phyloP scores from a whole-genome alignment of 148 eudicot genomes.

The Vaccinium vitisidaea region DNA sequence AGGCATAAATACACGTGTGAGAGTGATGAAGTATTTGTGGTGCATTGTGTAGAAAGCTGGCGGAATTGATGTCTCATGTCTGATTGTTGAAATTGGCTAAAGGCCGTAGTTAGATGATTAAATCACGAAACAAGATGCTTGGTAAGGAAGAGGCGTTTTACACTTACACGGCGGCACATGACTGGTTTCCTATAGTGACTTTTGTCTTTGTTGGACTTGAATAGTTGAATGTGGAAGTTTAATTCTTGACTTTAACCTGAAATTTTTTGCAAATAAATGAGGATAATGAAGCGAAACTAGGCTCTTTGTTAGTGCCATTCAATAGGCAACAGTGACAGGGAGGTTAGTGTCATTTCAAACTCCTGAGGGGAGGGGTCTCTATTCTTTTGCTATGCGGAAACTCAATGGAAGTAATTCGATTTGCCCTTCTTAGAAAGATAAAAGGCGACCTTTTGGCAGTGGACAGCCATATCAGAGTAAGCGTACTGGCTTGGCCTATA shows the following conservation, averaged over 20 bases:
- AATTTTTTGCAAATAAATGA: neutral
- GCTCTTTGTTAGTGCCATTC: neutral
- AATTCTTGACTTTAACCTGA: neutral
- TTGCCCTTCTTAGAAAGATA: neutral
- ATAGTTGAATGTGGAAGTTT: neutral
- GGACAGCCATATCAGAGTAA: neutral
- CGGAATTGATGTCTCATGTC: slow-evolving; percentile 1
- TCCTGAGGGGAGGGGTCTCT: neutral
- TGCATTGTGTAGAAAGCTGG: neutral
- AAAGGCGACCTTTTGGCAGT: neutral
- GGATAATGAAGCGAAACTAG: neutral
- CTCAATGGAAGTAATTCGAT: neutral
- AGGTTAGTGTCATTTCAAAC: neutral
- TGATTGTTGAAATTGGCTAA: neutral
- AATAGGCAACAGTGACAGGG: neutral
- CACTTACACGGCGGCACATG: neutral
- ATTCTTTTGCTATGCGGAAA: neutral
- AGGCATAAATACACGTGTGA: neutral
- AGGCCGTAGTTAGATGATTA: neutral
- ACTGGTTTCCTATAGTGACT: neutral
- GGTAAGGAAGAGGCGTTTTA: neutral
- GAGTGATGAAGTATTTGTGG: neutral
- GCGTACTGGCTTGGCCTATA: too few relatives aligned
- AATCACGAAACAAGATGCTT: neutral
- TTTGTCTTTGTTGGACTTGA: slow-evolving; percentile 1